Evolutionary conservation across 257 asterid species (phyloP), one percentile per base, ranked within the genome.

Genomic region (Paulownia fortunei): DNA sequence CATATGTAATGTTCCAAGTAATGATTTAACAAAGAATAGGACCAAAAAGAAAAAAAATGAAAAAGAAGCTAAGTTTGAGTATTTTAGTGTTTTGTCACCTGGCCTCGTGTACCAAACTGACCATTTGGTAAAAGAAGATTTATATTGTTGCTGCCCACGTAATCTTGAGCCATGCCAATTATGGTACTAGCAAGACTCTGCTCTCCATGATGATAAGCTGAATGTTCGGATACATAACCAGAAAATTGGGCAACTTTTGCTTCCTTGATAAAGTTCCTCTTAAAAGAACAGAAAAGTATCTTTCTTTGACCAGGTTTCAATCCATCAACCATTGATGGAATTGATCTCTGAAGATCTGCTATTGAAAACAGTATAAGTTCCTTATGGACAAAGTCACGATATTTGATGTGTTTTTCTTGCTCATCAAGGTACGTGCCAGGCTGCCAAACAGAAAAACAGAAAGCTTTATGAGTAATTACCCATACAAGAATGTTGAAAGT

Each of bases 171-270:
- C 99, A 96, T 92, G 66, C 97, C 99, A 82, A 93, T 90, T 8
- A 95, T 95, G 76, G 99, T 91, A 76, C 97, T 68, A 68, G 93
- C 96, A 81, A 93, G 97, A 82, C 99, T 96, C 80, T 87, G 92
- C 85, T 96, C 99, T 64, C 99, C 99, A 70, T 96, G 99, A 84
- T 96, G 99, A 79, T 96, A 96, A 41, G 99, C 99, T 19, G 99
- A 92, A 81, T 93, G 99, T 80, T 96, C 99, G 16, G 99, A 96
- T 61, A 96, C 98, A 83, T 91, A 96, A 82, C 98, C 99, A 47
- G 97, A 88, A 84, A 96, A 96, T 73, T 93, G 99, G 19, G 97
- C 92, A 75, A 96, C 93, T 86, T 96, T 96, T 44, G 92, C 92
- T 84, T 93, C 99, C 89, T 85, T 91, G 18, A 88, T 42, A 69